Conservation (phyloP, 768 basidiomycete genomes). For the Pleurotus pulmonarius region DNA sequence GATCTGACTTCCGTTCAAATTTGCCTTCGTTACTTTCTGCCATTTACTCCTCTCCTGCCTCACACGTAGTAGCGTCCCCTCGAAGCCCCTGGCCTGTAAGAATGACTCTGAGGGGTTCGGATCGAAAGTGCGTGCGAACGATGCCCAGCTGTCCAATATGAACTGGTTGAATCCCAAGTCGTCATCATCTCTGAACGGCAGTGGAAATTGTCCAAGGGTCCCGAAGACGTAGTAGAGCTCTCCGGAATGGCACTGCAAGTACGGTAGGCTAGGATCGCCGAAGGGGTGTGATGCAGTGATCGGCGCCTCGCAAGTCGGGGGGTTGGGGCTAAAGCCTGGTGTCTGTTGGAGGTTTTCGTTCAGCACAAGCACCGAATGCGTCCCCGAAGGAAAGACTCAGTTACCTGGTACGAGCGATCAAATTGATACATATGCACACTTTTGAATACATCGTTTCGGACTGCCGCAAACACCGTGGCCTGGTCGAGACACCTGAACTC, state of each 20-base stretch:
- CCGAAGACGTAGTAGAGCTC: constrained; percentile 27
- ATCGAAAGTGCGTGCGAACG: constrained; percentile 43
- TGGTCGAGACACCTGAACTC: constrained; percentile 48
- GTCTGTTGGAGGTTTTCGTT: constrained; percentile 1
- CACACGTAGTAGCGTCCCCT: constrained; percentile 25
- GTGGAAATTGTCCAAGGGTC: constrained; percentile 31
- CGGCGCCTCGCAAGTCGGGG: constrained; percentile 40
- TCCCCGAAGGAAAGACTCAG: neutral
- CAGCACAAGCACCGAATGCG: neutral
- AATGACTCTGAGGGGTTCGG: constrained; percentile 41
- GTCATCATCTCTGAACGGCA: constrained; percentile 41
- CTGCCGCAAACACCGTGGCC: constrained; percentile 41
- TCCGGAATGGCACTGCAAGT: constrained; percentile 40
- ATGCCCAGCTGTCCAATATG: constrained; percentile 39
- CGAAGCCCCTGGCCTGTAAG: constrained; percentile 39
- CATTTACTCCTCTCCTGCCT: constrained; percentile 24
- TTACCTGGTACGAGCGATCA: constrained; percentile 35
- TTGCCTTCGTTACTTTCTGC: constrained; percentile 26
- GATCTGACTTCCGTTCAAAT: constrained; percentile 13
- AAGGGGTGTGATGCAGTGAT: constrained; percentile 34
- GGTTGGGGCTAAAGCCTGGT: constrained; percentile 39
- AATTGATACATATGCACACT: constrained; percentile 44
- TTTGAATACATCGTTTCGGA: constrained; percentile 36
- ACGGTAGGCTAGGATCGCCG: constrained; percentile 43
- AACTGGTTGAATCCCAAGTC: constrained; percentile 44